These are phyloP conservation scores for Chaetomiaceae sp. DNA, from an alignment of 2,329 filamentous ascomycete species.

Conservation along the genomic window DNA sequence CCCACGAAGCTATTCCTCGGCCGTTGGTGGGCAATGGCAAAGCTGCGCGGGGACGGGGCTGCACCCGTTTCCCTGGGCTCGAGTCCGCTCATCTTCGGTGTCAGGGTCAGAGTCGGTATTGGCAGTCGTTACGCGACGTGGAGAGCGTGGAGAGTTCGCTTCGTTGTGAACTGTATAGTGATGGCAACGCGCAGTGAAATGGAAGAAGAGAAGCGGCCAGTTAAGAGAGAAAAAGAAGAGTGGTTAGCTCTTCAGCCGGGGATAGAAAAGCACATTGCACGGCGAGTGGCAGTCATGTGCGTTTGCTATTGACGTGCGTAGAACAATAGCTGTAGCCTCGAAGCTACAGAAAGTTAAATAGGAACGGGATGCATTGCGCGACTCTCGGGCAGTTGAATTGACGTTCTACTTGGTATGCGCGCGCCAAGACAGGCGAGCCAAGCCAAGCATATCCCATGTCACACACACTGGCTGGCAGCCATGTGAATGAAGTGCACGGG, in stretches of 20 bases:
- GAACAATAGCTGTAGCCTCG: slow-evolving; percentile 2
- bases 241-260: slow-evolving; percentile 15
- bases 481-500: too few relatives aligned
- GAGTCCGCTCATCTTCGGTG: slow-evolving; percentile 22
- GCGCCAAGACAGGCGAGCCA: too few relatives aligned
- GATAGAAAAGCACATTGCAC: slow-evolving; percentile 13
- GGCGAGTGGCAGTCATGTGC: neutral
- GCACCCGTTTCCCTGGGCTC: slow-evolving; percentile 17
- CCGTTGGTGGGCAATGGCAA: slow-evolving; percentile 51
- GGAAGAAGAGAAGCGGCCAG: neutral
- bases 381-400: neutral
- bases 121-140: neutral
- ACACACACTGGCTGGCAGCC: too few relatives aligned
- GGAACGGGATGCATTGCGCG: too few relatives aligned
- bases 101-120: neutral
- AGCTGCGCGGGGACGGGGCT: slow-evolving; percentile 46
- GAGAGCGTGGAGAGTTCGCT: neutral
- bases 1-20: slow-evolving; percentile 63
- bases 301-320: neutral
- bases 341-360: too few relatives aligned
- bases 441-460: too few relatives aligned
- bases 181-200: neutral
- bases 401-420: too few relatives aligned
- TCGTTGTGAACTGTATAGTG: neutral
- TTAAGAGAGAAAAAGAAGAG: neutral